These are phyloP conservation scores for Phytophthora cryptogea DNA, from an alignment of 352 stramenopile species.

Conservation along the genomic window DNA sequence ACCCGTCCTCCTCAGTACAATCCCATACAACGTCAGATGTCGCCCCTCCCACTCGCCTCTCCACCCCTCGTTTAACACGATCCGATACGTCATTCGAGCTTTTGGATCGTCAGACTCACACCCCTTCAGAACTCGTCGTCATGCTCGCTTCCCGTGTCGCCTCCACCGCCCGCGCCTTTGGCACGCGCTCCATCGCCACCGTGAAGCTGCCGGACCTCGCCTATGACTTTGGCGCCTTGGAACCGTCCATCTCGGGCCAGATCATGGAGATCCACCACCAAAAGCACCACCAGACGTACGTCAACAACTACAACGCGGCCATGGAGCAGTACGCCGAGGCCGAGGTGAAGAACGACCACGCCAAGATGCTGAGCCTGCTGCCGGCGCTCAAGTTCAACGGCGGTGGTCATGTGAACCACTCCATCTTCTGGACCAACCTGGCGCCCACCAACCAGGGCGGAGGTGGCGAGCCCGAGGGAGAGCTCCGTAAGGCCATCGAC, in stretches of 20 bases:
- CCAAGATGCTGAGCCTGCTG: constrained; percentile 91
- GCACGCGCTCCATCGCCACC: constrained; percentile 59
- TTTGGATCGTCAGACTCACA: constrained; percentile 28
- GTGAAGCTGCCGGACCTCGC: constrained; percentile 82
- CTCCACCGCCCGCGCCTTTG: constrained; percentile 11
- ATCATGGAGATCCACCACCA: constrained; percentile 96
- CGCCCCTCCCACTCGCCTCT: constrained; percentile 17
- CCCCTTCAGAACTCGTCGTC: background rate
- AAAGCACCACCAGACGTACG: constrained; percentile 97
- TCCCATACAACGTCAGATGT: constrained; percentile 16
- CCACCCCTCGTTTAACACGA: constrained; percentile 27
- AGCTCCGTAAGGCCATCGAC: constrained; percentile 90
- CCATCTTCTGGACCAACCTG: constrained; percentile 99
- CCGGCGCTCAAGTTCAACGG: constrained; percentile 97
- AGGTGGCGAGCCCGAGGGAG: constrained; percentile 80
- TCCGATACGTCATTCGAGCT: constrained; percentile 26
- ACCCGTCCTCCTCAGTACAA: background rate
- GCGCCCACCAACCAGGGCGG: constrained; percentile 75
- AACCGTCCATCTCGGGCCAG: constrained; percentile 86
- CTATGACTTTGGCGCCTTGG: constrained; percentile 89
- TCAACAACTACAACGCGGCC: constrained; percentile 95
- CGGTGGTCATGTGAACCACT: constrained; percentile 98
- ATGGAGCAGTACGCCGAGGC: constrained; percentile 94
- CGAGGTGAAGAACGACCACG: constrained; percentile 86
- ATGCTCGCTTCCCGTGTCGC: constrained; percentile 34